Evolutionary conservation across 106 monocot genomes (phyloP), one percentile per base, ranked within the genome.

Genomic region (Dioscorea alata): DNA sequence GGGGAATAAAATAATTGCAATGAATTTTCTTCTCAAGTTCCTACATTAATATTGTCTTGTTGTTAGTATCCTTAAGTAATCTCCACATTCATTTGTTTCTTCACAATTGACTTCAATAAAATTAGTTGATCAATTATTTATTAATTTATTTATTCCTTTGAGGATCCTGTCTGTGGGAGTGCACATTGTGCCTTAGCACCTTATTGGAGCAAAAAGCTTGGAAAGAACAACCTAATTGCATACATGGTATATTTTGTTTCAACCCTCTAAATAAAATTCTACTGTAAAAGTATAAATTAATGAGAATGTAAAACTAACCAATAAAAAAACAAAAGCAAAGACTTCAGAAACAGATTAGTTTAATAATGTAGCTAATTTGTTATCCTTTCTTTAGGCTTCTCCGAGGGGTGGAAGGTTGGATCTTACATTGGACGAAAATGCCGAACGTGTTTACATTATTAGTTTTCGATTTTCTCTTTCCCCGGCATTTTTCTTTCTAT

Each of bases 151-250:
- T n/a, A n/a, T n/a, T n/a, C n/a, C 21, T 67, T 13, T 22, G 71
- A 94, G 94, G 94, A 94, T 84, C 90, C 94, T 66, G 94, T 94
- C 22, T 87, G 86, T 76, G 94, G 94, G 50, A 94, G 84, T 28
- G 87, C 82, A 20, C 94, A 94, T 63, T 94, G 94, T 84, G 80
- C 88, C 2, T 76, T 93, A 56, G 88, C 83, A 66, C 92, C 92
- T 2, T 86, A 88, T 48, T 94, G 94, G 89, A 74, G 81, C 33
- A 73, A 50, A 64, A 94, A 94, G 62, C 67, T 90, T 52, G 78
- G 82, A 50, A 94, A 94, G 64, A 23, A 67, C 48, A 78, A 58
- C 51, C 73, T 94, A 23, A 58, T 72, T 7, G 89, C 89, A 64
- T 90, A 84, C 74, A 82, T 82, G 89, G 94, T 94, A 90, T 9